Evolutionary conservation across 176 grass and related monocot species (phyloP).

Genomic region (Juncus inflexus): DNA sequence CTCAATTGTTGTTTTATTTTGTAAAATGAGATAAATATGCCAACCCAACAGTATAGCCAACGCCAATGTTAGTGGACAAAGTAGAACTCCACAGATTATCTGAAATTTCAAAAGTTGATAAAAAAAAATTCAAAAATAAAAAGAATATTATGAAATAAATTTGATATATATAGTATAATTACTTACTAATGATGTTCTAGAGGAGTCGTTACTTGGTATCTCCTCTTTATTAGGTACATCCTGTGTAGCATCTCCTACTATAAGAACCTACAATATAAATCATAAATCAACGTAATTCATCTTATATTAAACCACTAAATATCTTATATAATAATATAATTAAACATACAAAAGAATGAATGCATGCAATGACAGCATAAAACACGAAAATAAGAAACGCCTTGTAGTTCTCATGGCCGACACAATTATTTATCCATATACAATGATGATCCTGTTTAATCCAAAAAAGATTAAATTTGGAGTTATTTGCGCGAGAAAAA

Average conservation of each 20-base stretch:
- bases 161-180: conserved; percentile 20
- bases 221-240: conserved; percentile 48
- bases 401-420: conserved; percentile 92
- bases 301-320: conserved; percentile 18
- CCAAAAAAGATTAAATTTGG: not conserved
- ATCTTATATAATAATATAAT: not conserved
- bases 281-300: conserved; percentile 20
- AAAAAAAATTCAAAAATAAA: conserved; percentile 10
- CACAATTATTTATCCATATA: conserved; percentile 98
- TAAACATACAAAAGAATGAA: conserved; percentile 69
- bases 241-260: conserved; percentile 54
- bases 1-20: conserved; percentile 98
- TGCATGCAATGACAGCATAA: conserved; percentile 71
- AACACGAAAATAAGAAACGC: conserved; percentile 71
- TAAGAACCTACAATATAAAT: conserved; percentile 47
- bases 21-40: conserved; percentile 94
- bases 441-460: conserved; percentile 84
- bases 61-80: conserved; percentile 67
- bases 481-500: too few species aligned
- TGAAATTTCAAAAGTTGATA: conserved; percentile 39
- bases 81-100: conserved; percentile 67
- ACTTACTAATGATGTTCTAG: conserved; percentile 87
- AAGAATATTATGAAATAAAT: conserved; percentile 1
- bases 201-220: conserved; percentile 50
- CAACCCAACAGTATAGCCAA: conserved; percentile 61